Conservation (phyloP, 768 basidiomycete species). For the Tremella mesenterica region DNA sequence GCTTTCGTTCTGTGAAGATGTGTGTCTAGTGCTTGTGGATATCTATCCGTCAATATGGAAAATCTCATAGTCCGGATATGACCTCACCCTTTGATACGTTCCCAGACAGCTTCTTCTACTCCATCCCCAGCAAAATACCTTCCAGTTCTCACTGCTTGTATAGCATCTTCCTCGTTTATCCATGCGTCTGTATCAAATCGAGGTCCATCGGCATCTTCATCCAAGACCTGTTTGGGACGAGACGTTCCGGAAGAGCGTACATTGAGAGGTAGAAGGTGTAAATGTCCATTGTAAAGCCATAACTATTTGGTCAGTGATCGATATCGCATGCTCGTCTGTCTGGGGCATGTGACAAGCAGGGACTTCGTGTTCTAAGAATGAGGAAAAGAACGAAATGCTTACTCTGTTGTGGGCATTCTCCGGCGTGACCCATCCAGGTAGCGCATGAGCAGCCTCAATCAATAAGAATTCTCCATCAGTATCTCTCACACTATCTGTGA, state of each 20-base stretch:
- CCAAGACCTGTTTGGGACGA: constrained; percentile 49
- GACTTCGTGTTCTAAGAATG: neutral
- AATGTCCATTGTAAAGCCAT: constrained; percentile 73
- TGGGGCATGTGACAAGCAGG: neutral
- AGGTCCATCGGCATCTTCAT: constrained; percentile 52
- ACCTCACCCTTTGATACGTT: constrained; percentile 58
- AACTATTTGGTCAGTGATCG: no score
- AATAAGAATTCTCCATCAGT: constrained; percentile 92
- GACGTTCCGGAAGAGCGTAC: constrained; percentile 57
- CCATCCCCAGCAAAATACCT: constrained; percentile 56
- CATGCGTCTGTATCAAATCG: constrained; percentile 29
- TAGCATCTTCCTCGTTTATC: constrained; percentile 28
- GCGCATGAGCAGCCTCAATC: constrained; percentile 84
- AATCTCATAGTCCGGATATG: neutral
- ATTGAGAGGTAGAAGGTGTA: constrained; percentile 79
- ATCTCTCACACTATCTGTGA: constrained; percentile 59
- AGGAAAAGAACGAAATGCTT: constrained; percentile 44
- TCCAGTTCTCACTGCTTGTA: constrained; percentile 34
- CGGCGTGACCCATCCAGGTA: constrained; percentile 87
- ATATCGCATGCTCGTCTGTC: neutral
- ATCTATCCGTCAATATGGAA: constrained; percentile 48
- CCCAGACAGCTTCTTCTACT: constrained; percentile 63
- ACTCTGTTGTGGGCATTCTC: constrained; percentile 88
- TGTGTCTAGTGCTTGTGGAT: constrained; percentile 62
- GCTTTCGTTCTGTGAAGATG: constrained; percentile 64